Evolutionary conservation across 805 yeast species (phyloP), one percentile per base, ranked within the genome.

Genomic region (Nakazawaea molendinolei): DNA sequence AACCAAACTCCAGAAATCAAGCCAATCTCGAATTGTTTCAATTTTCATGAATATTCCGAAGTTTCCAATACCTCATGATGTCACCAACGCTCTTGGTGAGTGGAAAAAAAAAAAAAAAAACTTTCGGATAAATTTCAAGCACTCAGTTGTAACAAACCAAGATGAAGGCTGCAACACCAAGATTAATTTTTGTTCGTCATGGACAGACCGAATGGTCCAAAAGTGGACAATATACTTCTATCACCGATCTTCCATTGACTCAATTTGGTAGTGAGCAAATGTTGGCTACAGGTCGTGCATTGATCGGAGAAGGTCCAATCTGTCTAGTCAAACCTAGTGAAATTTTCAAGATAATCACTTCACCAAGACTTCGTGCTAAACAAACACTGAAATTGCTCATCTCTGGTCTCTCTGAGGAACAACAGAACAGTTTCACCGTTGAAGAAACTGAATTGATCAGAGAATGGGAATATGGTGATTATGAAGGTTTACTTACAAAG

Each of bases 381-480:
- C 77, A 77, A 44, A 89, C 97, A 0, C 73, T 76, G 34, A 70
- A 79, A 13, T 63, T 87, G 41, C 62, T 87, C 13, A 56, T 82
- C 28, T 73, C 69, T 39, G 52, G 62, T 4, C 51, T 78, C 30
- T 64, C 67, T 17, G 67, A 61, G 10, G 64, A 62, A 18, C 59
- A 64, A 13, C 65, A 60, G 41, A 44, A 63, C 8, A 44, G 56
- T 5, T 67, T 79, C 33, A 61, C 68, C 7, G 49, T 69, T 29
- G 58, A 63, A 39, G 67, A 68, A 14, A 80, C 77, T 44, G 76
- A 83, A 33, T 87, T 86, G 49, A 59, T 87, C 33, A 72, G 92
- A 48, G 97, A 90, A 60, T 90, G 97, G 97, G 94, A 86, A 46
- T 90, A 90, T 51, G 97, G 97, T 47, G 92, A 85, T 52, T 90